A percentile compares a stretch with the other conserved stretches of the same genome.
Evolutionary conservation across 768 basidiomycete species (phyloP).

Genomic region (Phaeotremella skinneri): DNA sequence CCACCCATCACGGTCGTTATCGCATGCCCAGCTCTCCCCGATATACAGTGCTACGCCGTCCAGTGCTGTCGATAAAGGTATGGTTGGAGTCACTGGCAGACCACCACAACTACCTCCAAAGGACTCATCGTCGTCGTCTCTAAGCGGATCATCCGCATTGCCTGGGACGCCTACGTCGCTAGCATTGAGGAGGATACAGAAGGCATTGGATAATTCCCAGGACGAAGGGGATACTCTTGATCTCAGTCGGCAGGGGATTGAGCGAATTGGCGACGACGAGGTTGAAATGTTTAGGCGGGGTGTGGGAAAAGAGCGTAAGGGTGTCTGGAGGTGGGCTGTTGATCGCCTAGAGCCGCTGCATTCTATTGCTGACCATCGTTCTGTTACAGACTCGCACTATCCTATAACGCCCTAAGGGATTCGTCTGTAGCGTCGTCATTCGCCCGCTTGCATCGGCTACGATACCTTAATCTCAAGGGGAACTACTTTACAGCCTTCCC

Average conservation of each 20-base stretch:
- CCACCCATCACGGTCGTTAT: constrained; percentile 12
- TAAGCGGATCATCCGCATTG: no score
- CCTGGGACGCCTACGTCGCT: constrained; percentile 3
- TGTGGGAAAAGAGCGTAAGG: constrained; percentile 57
- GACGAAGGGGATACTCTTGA: constrained; percentile 82
- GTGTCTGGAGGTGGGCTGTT: constrained; percentile 34
- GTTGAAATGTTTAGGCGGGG: constrained; percentile 71
- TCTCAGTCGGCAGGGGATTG: constrained; percentile 73
- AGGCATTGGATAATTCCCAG: constrained; percentile 43
- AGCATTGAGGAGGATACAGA: constrained; percentile 22
- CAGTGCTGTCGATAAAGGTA: constrained; percentile 1
- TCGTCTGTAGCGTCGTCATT: constrained; percentile 50
- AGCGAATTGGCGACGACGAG: constrained; percentile 71
- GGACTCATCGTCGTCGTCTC: not conserved
- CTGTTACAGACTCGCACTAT: constrained; percentile 70
- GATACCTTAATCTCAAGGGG: constrained; percentile 53
- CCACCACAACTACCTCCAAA: constrained; percentile 1
- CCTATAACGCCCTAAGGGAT: constrained; percentile 76
- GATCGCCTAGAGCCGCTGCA: not conserved
- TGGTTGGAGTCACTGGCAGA: constrained; percentile 2
- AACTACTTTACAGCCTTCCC: constrained; percentile 82
- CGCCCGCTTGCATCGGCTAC: constrained; percentile 36
- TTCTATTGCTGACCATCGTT: constrained; percentile 2
- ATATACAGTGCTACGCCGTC: not conserved
- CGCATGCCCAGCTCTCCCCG: constrained; percentile 8